Base-by-base conservation (phyloP, 495 filamentous ascomycete genomes). In the Sporormia fimetaria region DNA sequence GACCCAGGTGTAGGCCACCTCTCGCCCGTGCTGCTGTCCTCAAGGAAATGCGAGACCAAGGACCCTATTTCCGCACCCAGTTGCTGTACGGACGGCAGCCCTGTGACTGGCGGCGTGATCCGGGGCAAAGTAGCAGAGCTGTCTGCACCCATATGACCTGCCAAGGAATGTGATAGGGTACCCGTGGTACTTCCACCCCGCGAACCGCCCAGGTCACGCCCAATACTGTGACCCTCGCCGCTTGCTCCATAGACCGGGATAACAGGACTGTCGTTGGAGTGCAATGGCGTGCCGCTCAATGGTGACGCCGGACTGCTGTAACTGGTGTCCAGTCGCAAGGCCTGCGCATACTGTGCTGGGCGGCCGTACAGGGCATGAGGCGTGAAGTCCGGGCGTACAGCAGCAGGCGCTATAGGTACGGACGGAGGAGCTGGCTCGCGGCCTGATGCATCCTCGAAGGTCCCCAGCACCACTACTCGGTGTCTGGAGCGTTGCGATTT, bases 41-140 rank as follows among this genome's bases (percentile, higher is more conserved):
- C 21, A 14, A 34, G 32, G 27, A 44, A 40, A 29, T 47, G 34
- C 7, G 44, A 40, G 16, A 34, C 44, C 25, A 47, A 20, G 9
- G 22, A 10, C n/a, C 25, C 36, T 6, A 47, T 3, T 5, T 47
- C 44, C 3, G 24, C 10, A 21, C 33, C 24, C n/a, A 31, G 18
- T 23, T 38, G 38, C 18, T 18, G 14, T n/a, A 27, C 11, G 9
- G 33, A 17, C 12, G 33, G 33, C 8, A 9, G 33, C 9, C n/a
- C n/a, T n/a, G n/a, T n/a, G n/a, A n/a, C n/a, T n/a, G n/a, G n/a
- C n/a, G n/a, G n/a, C n/a, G n/a, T n/a, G n/a, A n/a, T n/a, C n/a
- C n/a, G n/a, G n/a, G n/a, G n/a, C n/a, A n/a, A n/a, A n/a, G n/a
- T n/a, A n/a, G n/a, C n/a, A n/a, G n/a, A n/a, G n/a, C n/a, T n/a